Evolutionary conservation across 495 filamentous ascomycete genomes (phyloP).

Genomic region (Xanthoparmelia taractica): DNA sequence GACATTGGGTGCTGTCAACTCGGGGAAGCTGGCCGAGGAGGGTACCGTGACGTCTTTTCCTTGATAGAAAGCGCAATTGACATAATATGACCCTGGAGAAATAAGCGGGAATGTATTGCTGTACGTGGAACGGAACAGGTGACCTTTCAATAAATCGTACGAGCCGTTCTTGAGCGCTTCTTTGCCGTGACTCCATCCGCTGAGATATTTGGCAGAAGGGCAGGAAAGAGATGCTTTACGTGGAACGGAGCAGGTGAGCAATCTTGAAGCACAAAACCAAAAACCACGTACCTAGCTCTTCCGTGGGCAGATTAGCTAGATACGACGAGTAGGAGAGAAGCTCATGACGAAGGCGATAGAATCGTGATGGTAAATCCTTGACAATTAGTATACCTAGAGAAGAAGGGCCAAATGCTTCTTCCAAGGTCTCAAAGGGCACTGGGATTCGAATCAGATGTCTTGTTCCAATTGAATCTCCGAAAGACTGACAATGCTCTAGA

Average conservation of each 20-base stretch:
- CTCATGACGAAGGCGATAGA: conserved; percentile 56
- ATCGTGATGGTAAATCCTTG: conserved; percentile 67
- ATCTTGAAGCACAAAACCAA: neutral
- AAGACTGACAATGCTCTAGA: conserved; percentile 34
- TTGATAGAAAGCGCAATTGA: conserved; percentile 91
- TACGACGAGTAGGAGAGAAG: conserved; percentile 83
- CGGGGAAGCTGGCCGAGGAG: conserved; percentile 51
- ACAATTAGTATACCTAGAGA: conserved; percentile 92
- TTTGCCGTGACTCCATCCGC: conserved; percentile 72
- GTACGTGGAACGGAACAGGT: too few relatives aligned
- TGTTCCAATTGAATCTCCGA: conserved; percentile 23
- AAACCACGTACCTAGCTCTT: conserved; percentile 56
- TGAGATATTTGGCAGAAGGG: conserved; percentile 49
- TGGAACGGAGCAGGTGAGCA: neutral
- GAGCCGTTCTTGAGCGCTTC: conserved; percentile 79
- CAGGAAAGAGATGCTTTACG: conserved; percentile 40
- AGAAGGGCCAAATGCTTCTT: conserved; percentile 80
- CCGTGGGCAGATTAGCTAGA: conserved; percentile 69
- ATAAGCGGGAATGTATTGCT: too few relatives aligned
- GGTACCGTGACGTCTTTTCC: conserved; percentile 54
- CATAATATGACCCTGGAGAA: conserved; percentile 96
- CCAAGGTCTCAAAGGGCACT: conserved; percentile 71
- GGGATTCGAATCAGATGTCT: conserved; percentile 2
- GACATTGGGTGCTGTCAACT: conserved; percentile 68
- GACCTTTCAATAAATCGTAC: conserved; percentile 86